Evolutionary conservation across 192 early-diverging fungal genomes (phyloP).

Genomic region (Dissophora globulifera): DNA sequence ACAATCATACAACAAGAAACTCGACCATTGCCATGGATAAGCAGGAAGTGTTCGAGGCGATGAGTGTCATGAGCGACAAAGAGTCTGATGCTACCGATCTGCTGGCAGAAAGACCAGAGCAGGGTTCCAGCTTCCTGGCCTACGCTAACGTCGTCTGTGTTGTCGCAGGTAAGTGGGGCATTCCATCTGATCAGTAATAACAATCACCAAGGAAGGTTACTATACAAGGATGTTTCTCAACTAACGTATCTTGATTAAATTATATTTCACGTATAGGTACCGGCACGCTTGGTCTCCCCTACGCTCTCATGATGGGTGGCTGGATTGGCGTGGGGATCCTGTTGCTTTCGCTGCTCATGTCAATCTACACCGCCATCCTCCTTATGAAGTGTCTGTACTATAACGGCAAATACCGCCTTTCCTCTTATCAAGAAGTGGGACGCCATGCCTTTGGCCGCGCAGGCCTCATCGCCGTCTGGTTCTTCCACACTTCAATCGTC

Average conservation of each 20-base stretch:
- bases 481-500: slow-evolving; percentile 70
- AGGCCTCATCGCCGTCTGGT: slow-evolving; percentile 68
- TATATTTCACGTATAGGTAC: slow-evolving; percentile 38
- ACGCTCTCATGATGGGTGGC: slow-evolving; percentile 76
- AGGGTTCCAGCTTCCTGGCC: slow-evolving; percentile 63
- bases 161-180: slow-evolving; percentile 65
- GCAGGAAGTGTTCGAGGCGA: slow-evolving; percentile 22
- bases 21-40: slow-evolving; percentile 5
- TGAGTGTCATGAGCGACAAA: slow-evolving; percentile 22
- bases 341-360: slow-evolving; percentile 71
- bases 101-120: slow-evolving; percentile 38
- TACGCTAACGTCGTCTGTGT: slow-evolving; percentile 75
- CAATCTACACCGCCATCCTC: slow-evolving; percentile 74
- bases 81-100: slow-evolving; percentile 25
- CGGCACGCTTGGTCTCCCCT: slow-evolving; percentile 84
- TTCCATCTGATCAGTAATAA: neutral
- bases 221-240: neutral
- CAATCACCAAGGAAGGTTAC: neutral
- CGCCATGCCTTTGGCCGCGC: slow-evolving; percentile 73
- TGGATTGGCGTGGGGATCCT: slow-evolving; percentile 80
- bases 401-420: slow-evolving; percentile 63
- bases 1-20: no score
- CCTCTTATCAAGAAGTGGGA: slow-evolving; percentile 71
- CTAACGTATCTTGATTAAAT: neutral
- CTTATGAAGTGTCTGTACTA: slow-evolving; percentile 80